A percentile compares a stretch with the other conserved stretches of the same genome.
phyloP scores from a whole-genome alignment of 2,329 filamentous ascomycete genomes.

The Pseudogymnoascus sp. region DNA sequence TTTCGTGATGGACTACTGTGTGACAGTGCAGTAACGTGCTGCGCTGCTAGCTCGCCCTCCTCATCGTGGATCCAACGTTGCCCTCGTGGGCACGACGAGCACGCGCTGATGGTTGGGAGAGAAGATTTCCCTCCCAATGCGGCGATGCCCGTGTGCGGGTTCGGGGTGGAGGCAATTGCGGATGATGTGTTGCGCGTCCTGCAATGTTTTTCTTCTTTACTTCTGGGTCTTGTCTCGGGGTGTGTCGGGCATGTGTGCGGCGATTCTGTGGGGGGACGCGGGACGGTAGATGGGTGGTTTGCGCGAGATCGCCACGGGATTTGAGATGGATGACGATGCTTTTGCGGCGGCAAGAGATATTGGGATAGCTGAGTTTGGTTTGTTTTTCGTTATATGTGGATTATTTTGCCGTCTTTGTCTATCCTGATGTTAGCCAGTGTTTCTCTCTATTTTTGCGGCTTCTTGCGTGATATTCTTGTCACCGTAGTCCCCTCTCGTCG shows the following conservation, averaged over 20 bases:
- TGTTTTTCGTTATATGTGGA: not conserved
- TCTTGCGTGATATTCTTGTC: no score
- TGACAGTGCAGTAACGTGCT: not conserved
- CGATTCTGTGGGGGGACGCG: not conserved
- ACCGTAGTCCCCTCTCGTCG: no score
- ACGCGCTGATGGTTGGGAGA: not conserved
- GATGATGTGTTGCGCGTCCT: not conserved
- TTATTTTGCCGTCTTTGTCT: not conserved
- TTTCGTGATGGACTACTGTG: not conserved
- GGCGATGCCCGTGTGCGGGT: not conserved
- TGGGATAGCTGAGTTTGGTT: not conserved
- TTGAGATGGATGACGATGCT: not conserved
- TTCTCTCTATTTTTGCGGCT: no score
- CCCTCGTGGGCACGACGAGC: not conserved
- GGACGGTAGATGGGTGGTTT: not conserved
- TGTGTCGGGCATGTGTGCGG: not conserved
- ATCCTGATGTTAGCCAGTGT: no score
- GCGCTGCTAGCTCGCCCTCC: not conserved
- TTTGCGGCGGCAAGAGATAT: not conserved
- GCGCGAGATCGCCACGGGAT: not conserved
- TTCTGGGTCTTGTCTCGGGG: not conserved
- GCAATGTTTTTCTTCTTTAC: not conserved
- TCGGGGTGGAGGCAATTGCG: no score
- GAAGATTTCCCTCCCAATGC: not conserved
- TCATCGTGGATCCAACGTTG: not conserved